Evolutionary conservation across 1,139 yeast genomes (phyloP).

Genomic region (Geotrichum fermentans): DNA sequence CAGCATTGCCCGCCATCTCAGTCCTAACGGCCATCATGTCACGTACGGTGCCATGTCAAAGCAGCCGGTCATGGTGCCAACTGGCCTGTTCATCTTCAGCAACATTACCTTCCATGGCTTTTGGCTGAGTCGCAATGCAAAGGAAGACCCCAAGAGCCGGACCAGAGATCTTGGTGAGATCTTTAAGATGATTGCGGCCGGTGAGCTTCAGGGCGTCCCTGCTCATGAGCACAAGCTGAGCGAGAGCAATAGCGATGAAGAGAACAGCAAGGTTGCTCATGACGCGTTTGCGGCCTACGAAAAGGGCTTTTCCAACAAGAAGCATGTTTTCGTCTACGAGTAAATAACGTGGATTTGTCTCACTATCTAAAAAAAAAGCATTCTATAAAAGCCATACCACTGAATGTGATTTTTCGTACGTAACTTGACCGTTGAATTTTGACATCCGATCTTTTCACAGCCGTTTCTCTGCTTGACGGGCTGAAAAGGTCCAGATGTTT

Average conservation of each 20-base stretch:
- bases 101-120: slow-evolving; percentile 82
- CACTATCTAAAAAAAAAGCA: no score
- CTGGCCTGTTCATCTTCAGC: slow-evolving; percentile 84
- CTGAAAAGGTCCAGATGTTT: no score
- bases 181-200: slow-evolving; percentile 45
- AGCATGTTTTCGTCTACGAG: slow-evolving; percentile 37
- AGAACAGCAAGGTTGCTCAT: slow-evolving; percentile 48
- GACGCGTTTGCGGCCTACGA: slow-evolving; percentile 50
- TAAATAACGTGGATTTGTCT: no score
- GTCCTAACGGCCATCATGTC: slow-evolving; percentile 65
- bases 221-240: slow-evolving; percentile 47
- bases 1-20: slow-evolving; percentile 75
- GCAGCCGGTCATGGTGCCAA: slow-evolving; percentile 87
- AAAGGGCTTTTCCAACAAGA: slow-evolving; percentile 39
- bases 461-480: no score
- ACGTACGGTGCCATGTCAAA: slow-evolving; percentile 98
- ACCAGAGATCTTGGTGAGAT: slow-evolving; percentile 53
- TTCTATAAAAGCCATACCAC: no score
- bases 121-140: slow-evolving; percentile 84
- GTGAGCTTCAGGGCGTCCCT: slow-evolving; percentile 58
- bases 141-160: slow-evolving; percentile 48
- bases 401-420: no score
- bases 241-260: slow-evolving; percentile 43
- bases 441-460: no score
- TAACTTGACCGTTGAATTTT: no score